These are phyloP conservation scores for Fusarium pilosicola DNA, from an alignment of 2,329 filamentous ascomycete species.

Conservation along the genomic window DNA sequence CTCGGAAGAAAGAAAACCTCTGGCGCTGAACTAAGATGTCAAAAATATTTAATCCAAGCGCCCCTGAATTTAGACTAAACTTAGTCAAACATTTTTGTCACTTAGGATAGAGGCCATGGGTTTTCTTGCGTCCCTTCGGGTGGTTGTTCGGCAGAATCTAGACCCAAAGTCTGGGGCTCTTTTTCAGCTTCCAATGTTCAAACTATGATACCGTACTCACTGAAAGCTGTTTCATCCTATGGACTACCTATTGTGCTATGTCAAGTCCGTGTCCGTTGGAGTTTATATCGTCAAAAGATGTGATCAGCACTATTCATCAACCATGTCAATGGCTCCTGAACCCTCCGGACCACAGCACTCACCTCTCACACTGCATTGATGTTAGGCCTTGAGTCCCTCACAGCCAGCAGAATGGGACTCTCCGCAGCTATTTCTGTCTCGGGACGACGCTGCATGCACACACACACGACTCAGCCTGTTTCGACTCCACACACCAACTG, in stretches of 20 bases:
- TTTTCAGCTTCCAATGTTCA: constrained; percentile 7
- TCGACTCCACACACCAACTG: constrained; percentile 20
- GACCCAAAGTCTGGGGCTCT: constrained; percentile 4
- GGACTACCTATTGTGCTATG: background rate
- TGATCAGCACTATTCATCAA: background rate
- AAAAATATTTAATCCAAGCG: background rate
- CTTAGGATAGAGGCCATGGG: accelerated
- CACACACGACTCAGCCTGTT: constrained; percentile 23
- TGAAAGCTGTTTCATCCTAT: background rate
- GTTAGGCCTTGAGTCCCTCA: background rate
- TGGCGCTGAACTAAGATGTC: background rate
- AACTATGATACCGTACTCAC: background rate
- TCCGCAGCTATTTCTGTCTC: constrained; percentile 30
- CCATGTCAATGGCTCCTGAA: background rate
- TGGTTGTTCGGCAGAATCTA: constrained; percentile 23
- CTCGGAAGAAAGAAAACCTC: background rate
- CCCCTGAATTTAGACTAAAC: accelerated
- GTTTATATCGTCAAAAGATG: background rate
- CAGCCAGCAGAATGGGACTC: background rate
- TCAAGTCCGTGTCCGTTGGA: constrained; percentile 8
- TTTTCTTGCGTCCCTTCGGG: background rate
- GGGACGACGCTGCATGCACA: constrained; percentile 6
- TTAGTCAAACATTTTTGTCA: background rate
- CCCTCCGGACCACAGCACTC: background rate
- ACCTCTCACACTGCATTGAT: background rate